phyloP scores from a whole-genome alignment of 2,329 filamentous ascomycete species.

The Penicillium sp. region DNA sequence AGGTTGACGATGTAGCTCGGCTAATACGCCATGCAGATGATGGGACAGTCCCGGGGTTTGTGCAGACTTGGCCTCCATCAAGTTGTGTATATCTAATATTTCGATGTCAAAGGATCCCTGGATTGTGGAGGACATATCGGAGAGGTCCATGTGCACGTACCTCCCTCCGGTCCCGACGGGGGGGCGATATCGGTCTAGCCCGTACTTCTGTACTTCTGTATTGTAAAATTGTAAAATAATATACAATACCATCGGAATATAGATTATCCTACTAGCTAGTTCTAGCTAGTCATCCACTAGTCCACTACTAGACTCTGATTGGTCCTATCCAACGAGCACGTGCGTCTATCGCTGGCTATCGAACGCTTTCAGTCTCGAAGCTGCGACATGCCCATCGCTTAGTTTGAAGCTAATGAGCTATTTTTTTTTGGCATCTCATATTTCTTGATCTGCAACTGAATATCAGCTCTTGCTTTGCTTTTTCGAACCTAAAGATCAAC shows the following conservation, averaged over 20 bases:
- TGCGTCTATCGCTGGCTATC: conserved; percentile 13
- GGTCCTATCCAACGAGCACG: not conserved
- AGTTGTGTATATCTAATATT: not conserved
- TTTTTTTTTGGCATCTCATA: not conserved
- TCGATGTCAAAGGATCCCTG: not conserved
- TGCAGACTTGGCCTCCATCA: not conserved
- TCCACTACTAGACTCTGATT: not conserved
- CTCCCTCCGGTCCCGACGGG: not conserved
- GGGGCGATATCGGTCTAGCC: conserved; percentile 3
- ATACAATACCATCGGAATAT: not conserved
- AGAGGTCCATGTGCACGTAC: not conserved
- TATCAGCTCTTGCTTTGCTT: not conserved
- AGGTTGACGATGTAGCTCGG: conserved; percentile 36
- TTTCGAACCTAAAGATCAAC: not conserved
- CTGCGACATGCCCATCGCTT: not conserved
- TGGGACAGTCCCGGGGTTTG: conserved; percentile 20
- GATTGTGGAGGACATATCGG: not conserved
- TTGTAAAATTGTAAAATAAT: not conserved
- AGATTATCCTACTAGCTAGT: conserved; percentile 5
- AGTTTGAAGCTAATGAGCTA: not conserved
- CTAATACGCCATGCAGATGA: conserved; percentile 34
- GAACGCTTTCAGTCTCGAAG: conserved; percentile 3
- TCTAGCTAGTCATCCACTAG: not conserved
- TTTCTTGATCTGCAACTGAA: not conserved
- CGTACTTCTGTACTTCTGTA: not conserved